Base-by-base conservation (phyloP, 768 basidiomycete species). In the Glaciozyma martinii region DNA sequence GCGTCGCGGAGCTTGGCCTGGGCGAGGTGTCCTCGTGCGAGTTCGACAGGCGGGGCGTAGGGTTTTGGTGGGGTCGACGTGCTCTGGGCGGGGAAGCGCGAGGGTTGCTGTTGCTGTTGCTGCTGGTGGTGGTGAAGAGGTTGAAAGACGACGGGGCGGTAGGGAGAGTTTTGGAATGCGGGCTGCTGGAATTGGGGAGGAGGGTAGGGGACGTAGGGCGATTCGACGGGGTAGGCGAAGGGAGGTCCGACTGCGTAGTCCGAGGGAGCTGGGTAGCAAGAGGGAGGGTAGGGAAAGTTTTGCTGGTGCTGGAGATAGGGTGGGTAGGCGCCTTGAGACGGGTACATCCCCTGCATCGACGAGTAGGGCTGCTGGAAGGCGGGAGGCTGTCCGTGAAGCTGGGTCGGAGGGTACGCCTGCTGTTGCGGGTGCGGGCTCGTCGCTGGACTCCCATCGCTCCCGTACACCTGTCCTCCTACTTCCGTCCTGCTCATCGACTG, bases 1-100 rank as follows among this genome's bases (percentile, higher is more conserved):
- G 63, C 60, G 25, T 68, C 50, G 9, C 59, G 56, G 21, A 70
- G 53, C 19, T 70, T 70, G 0, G 55, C 44, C 37, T 62, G 61
- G 62, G 30, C 9, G 42, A 71, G 60, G 16, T 65, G 60, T 23
- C 71, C 71, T 25, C 71, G 29, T 29, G 71, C 60, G 33, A 67
- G 62, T 52, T 67, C 66, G 18, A 37, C 15, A 2, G 63, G 65
- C 3, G 71, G 57, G 0, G 49, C 27, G 56, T 66, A 66, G 18
- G 61, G 25, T 46, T 58, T 57, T 3, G 65, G 65, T 15, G 42
- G 2, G n/a, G n/a, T n/a, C n/a, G n/a, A n/a, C n/a, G n/a, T n/a
- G 37, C 37, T 40, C 37, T 8, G 37, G 37, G 37, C 10, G 15
- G 33, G 33, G 33, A 33, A 33, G 33, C 33, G 33, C 5, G 33